Percentiles rank a stretch among this genome's conserved stretches.
phyloP scores from a whole-genome alignment of 2,329 filamentous ascomycete species.

The Colletotrichum simmondsii region DNA sequence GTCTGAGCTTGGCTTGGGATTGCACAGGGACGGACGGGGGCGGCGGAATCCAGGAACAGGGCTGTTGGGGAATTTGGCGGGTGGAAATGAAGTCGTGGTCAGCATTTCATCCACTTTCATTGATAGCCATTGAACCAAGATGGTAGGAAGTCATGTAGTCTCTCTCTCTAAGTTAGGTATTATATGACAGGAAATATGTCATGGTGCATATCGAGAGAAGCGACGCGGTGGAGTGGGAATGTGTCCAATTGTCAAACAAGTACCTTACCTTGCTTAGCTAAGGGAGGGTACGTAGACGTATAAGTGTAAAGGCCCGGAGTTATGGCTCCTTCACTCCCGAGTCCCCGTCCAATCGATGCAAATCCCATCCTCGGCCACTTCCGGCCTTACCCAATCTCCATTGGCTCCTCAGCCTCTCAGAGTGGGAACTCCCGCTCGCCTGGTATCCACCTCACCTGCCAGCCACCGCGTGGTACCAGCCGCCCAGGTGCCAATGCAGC shows the following conservation, averaged over 20 bases:
- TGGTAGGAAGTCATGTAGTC: neutral
- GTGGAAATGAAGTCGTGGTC: conserved; percentile 28
- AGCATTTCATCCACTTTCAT: neutral
- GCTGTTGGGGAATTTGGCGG: conserved; percentile 22
- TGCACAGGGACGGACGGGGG: conserved; percentile 9
- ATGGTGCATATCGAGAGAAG: neutral
- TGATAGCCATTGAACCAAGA: neutral
- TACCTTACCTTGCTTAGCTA: too few species aligned
- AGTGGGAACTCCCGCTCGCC: neutral
- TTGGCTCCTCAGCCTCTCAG: neutral
- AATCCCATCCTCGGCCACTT: conserved; percentile 25
- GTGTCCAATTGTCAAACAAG: neutral
- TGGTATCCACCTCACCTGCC: neutral
- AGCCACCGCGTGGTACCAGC: neutral
- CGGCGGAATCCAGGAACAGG: conserved; percentile 33
- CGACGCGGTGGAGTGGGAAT: neutral
- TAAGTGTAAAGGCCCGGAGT: neutral
- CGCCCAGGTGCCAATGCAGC: neutral
- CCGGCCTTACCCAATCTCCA: neutral
- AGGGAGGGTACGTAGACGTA: too few species aligned
- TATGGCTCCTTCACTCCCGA: conserved; percentile 13
- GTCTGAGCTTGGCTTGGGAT: neutral
- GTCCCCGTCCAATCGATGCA: conserved; percentile 11
- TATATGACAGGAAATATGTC: neutral
- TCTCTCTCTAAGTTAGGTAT: too few species aligned